A percentile compares a stretch with the other conserved stretches of the same genome.
Conservation (phyloP, 306 rosid genomes). For the Quercus gilva region DNA sequence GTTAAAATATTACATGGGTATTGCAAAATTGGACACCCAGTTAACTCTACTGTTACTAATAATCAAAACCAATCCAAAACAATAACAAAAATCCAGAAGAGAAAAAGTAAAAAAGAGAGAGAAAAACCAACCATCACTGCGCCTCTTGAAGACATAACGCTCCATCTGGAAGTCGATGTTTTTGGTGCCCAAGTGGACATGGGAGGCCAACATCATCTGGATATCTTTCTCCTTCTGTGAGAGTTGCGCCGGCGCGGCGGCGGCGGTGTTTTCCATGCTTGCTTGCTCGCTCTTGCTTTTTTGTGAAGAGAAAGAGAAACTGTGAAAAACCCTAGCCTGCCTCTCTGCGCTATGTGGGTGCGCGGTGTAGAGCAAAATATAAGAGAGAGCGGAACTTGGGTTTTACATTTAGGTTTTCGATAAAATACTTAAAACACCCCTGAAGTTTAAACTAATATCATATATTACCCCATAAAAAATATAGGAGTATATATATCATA, state of each 20-base stretch:
- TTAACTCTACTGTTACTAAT: no score
- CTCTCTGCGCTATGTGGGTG: no score
- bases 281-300: not conserved
- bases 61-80: no score
- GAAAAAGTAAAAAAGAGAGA: not conserved
- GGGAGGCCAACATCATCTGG: slow-evolving; percentile 85
- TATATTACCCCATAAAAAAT: no score
- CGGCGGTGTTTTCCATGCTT: slow-evolving; percentile 49
- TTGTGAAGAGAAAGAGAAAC: not conserved
- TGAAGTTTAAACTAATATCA: no score
- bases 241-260: slow-evolving; percentile 58
- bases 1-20: no score
- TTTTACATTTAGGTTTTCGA: no score
- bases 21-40: no score
- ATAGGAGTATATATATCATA: no score
- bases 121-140: slow-evolving; percentile 58
- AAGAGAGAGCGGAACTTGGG: no score
- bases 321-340: not conserved
- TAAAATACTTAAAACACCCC: no score
- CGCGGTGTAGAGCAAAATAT: no score
- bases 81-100: not conserved
- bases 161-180: slow-evolving; percentile 89
- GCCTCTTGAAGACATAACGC: slow-evolving; percentile 88
- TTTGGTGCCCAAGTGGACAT: slow-evolving; percentile 85
- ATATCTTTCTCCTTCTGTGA: slow-evolving; percentile 82